Base-by-base conservation (phyloP, 306 rosid species). In the Crataegus laevigata region DNA sequence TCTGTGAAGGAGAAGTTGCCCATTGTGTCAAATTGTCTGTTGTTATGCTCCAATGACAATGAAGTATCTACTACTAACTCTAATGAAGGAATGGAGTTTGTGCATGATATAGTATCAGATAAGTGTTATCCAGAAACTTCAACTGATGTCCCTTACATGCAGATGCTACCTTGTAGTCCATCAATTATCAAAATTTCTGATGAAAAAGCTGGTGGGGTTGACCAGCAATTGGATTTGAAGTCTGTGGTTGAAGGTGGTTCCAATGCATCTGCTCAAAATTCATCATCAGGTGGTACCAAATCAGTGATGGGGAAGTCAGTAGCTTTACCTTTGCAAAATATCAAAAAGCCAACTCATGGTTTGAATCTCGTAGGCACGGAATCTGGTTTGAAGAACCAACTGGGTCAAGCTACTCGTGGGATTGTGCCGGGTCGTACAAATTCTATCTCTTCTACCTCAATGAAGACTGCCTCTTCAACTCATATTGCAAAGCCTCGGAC, bases 401-500 rank as follows among this genome's bases (percentile, higher is more conserved):
- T 68, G 66, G 80, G 80, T 76, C 75, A 69, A 68, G 63, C 71
- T 79, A 73, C 68, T 77, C 62, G 28, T 29, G 82, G 72, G 79
- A 68, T 64, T 32, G 74, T 82, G 67, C 84, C 82, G 3, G 81
- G 84, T 68, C 78, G 28, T 63, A 72, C 88, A 73, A 71, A 84
- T 75, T 75, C 78, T 69, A 10, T 75, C 64, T 72, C 71, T 65
- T 43, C 82, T 3, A 80, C 73, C 69, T 76, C 88, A 74, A 86
- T 81, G 79, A 78, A 82, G 73, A 71, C 80, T 26, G 66, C 85
- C 73, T 71, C 91, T 79, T 87, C 92, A 84, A 54, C 82, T 22
- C 82, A 68, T 76, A 77, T 66, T 38, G 87, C 80, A 65, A 89
- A 82, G 55, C 84, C 92, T 51, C 88, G 87, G 81, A 89, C 96